Percentiles rank a stretch among this genome's conserved stretches.
Evolutionary conservation across 768 basidiomycete genomes (phyloP).

Genomic region (Termitomyces sp.): DNA sequence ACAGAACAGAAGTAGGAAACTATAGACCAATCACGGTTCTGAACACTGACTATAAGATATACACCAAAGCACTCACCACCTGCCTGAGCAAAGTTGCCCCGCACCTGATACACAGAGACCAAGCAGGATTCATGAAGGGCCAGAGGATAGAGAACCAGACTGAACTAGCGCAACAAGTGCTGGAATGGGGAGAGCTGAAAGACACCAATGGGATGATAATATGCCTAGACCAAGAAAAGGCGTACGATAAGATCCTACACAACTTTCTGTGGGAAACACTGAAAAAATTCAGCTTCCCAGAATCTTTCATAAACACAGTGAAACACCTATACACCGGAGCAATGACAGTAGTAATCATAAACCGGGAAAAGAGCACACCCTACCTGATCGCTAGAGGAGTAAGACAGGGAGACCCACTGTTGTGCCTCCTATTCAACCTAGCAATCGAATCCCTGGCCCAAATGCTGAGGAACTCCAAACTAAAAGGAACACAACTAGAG

Average conservation of each 20-base stretch:
- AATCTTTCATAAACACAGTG: not conserved
- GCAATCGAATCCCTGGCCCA: conserved; percentile 9
- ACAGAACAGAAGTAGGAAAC: not conserved
- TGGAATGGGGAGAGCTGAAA: conserved; percentile 18
- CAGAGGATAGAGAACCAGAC: conserved; percentile 30
- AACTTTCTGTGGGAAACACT: conserved; percentile 22
- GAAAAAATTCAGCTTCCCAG: not conserved
- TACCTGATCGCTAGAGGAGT: conserved; percentile 7
- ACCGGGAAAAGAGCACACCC: conserved; percentile 2
- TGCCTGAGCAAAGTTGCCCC: conserved; percentile 16
- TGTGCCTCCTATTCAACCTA: conserved; percentile 9
- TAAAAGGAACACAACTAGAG: conserved; percentile 24
- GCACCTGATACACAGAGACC: conserved; percentile 28
- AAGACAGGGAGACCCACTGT: conserved; percentile 10
- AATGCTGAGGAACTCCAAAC: conserved; percentile 23
- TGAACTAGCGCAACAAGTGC: conserved; percentile 19
- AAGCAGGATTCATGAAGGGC: conserved; percentile 36
- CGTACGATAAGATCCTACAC: conserved; percentile 12
- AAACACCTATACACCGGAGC: no score
- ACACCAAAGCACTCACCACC: not conserved
- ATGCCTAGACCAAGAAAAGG: conserved; percentile 34
- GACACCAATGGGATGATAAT: conserved; percentile 25
- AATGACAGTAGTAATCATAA: not conserved
- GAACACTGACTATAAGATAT: not conserved
- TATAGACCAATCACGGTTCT: not conserved